Conservation (phyloP, 805 yeast species). For the Kazachstania africana region DNA sequence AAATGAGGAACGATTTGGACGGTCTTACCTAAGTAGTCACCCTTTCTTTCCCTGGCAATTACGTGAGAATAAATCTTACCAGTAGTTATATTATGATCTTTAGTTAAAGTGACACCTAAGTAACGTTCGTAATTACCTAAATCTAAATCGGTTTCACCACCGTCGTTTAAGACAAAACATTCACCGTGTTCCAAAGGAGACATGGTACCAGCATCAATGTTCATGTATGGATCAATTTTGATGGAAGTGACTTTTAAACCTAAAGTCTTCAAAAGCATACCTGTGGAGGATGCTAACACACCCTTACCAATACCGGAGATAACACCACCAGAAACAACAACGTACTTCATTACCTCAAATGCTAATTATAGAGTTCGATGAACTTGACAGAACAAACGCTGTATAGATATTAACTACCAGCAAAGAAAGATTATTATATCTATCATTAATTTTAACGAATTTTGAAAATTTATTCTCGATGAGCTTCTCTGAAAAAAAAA, state of each 20-base stretch:
- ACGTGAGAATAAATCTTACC: slow-evolving; percentile 94
- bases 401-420: too few species aligned
- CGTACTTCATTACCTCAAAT: slow-evolving; percentile 82
- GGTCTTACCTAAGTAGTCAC: slow-evolving; percentile 97
- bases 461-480: too few species aligned
- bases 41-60: slow-evolving; percentile 87
- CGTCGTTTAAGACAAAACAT: slow-evolving; percentile 94
- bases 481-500: too few species aligned
- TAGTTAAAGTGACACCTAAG: slow-evolving; percentile 82
- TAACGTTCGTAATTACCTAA: slow-evolving; percentile 97
- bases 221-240: slow-evolving; percentile 98
- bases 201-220: slow-evolving; percentile 99
- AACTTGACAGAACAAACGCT: neutral
- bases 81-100: slow-evolving; percentile 93
- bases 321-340: slow-evolving; percentile 98
- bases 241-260: slow-evolving; percentile 94
- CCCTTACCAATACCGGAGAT: slow-evolving; percentile 99
- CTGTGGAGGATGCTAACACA: slow-evolving; percentile 94
- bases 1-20: slow-evolving; percentile 98
- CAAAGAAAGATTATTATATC: too few species aligned
- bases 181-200: slow-evolving; percentile 98
- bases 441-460: too few species aligned
- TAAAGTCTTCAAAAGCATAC: slow-evolving; percentile 81
- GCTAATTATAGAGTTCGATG: too few species aligned
- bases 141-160: slow-evolving; percentile 98